A percentile compares a stretch with the other conserved stretches of the same genome.
Conservation (phyloP, 2,329 filamentous ascomycete genomes). For the Dryadomyces quercus-mongolicae region DNA sequence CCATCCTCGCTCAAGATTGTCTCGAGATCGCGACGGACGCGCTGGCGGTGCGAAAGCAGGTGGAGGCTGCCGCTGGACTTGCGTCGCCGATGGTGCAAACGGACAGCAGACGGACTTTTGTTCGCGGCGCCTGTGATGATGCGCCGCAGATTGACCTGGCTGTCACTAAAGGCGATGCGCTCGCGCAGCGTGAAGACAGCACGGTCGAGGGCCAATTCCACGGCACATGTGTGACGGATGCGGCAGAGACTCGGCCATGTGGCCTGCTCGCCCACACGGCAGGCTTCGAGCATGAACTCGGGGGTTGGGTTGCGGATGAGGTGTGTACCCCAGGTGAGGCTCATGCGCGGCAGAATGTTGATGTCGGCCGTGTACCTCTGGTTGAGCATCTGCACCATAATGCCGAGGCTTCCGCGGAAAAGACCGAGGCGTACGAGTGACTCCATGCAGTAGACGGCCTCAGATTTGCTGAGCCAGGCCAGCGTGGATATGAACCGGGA, state of each 20-base stretch:
- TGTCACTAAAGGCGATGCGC: constrained; percentile 56
- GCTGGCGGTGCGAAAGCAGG: constrained; percentile 21
- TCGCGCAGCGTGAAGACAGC: constrained; percentile 59
- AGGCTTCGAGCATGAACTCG: constrained; percentile 75
- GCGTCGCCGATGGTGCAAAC: constrained; percentile 19
- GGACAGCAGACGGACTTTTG: not conserved
- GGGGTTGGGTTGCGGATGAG: constrained; percentile 74
- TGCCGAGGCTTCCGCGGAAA: constrained; percentile 67
- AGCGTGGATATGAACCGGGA: constrained; percentile 49
- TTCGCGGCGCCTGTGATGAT: constrained; percentile 15
- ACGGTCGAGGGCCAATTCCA: constrained; percentile 72
- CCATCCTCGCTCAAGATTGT: constrained; percentile 23
- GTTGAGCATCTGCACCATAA: constrained; percentile 67
- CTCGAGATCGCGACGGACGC: constrained; percentile 19
- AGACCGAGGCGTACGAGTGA: constrained; percentile 70
- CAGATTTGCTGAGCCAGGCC: constrained; percentile 63
- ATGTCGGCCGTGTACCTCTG: constrained; percentile 94
- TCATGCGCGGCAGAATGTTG: constrained; percentile 46
- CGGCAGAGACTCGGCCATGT: constrained; percentile 86
- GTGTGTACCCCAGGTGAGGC: constrained; percentile 30
- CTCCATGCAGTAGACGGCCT: constrained; percentile 69
- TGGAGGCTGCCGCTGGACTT: constrained; percentile 38
- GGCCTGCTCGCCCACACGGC: constrained; percentile 67
- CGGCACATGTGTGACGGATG: constrained; percentile 75
- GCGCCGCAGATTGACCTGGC: constrained; percentile 46